These are phyloP conservation scores for Fusarium goolgardi DNA, from an alignment of 2,329 filamentous ascomycete genomes.

Conservation along the genomic window DNA sequence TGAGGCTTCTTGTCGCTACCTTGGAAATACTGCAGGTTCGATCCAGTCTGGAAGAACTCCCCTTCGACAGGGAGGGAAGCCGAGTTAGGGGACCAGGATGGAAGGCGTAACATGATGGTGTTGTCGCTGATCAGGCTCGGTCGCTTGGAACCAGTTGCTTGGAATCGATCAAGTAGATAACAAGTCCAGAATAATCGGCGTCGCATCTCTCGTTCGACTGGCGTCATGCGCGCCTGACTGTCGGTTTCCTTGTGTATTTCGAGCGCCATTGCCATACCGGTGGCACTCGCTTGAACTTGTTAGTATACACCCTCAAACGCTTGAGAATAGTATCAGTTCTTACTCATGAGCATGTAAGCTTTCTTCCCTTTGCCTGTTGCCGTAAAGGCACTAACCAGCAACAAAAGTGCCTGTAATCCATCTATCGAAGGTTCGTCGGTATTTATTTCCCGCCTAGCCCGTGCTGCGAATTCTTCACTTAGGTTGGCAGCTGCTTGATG, in stretches of 20 bases:
- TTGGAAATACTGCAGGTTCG: constrained; percentile 79
- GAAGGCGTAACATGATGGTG: constrained; percentile 78
- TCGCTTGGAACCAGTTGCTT: constrained; percentile 82
- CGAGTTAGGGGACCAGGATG: constrained; percentile 75
- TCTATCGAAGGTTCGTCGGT: constrained; percentile 85
- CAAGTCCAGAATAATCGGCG: constrained; percentile 90
- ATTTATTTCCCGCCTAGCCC: constrained; percentile 76
- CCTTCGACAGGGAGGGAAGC: constrained; percentile 75
- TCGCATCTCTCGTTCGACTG: constrained; percentile 78
- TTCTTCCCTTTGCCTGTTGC: constrained; percentile 84
- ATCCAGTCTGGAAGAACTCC: constrained; percentile 82
- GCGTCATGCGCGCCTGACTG: constrained; percentile 68
- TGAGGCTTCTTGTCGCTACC: constrained; percentile 76
- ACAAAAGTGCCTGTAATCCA: constrained; percentile 77
- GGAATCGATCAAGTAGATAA: constrained; percentile 87
- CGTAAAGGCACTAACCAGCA: constrained; percentile 80
- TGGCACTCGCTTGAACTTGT: constrained; percentile 70
- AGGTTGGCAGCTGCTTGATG: constrained; percentile 74
- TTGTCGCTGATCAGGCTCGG: constrained; percentile 84
- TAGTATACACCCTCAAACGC: constrained; percentile 44
- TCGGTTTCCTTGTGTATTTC: constrained; percentile 84
- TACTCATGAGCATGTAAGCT: constrained; percentile 87
- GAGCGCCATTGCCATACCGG: constrained; percentile 85
- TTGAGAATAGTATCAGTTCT: constrained; percentile 19
- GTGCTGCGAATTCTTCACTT: constrained; percentile 78